phyloP scores from a whole-genome alignment of 495 filamentous ascomycete genomes.

The Aspergillus sclerotiicarbonarius region DNA sequence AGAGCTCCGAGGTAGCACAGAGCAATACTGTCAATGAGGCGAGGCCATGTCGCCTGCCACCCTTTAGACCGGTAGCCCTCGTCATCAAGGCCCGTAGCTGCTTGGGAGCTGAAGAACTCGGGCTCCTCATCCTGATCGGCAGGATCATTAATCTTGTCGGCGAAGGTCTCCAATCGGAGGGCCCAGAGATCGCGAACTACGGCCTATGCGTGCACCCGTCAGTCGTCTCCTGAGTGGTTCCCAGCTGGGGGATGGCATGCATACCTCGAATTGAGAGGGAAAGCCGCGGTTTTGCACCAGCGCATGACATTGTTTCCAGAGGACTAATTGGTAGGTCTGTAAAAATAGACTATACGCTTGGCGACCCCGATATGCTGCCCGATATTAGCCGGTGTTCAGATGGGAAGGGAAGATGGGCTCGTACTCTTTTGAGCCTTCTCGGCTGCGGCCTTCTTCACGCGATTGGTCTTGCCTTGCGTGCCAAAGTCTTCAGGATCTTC shows the following conservation, averaged over 20 bases:
- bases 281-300: constrained; percentile 60
- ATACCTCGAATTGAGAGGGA: constrained; percentile 63
- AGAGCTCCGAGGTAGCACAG: constrained; percentile 66
- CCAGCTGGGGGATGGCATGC: constrained; percentile 3
- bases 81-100: constrained; percentile 28
- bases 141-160: constrained; percentile 35
- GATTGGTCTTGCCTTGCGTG: constrained; percentile 57
- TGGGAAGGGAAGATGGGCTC: background rate
- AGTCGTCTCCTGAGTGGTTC: background rate
- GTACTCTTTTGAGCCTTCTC: constrained; percentile 53
- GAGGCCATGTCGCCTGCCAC: constrained; percentile 46
- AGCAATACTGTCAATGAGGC: constrained; percentile 59
- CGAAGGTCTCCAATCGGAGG: constrained; percentile 55
- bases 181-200: constrained; percentile 70
- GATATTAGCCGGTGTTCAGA: constrained; percentile 16
- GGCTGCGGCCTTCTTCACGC: constrained; percentile 51
- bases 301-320: constrained; percentile 69
- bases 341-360: constrained; percentile 75
- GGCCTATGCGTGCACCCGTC: constrained; percentile 27
- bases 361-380: constrained; percentile 54
- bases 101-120: constrained; percentile 54
- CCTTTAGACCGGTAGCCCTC: constrained; percentile 24
- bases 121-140: constrained; percentile 34
- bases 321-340: constrained; percentile 79
- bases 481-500: constrained; percentile 77